These are phyloP conservation scores for Rosa chinensis DNA, from an alignment of 306 rosid species.

Conservation along the genomic window DNA sequence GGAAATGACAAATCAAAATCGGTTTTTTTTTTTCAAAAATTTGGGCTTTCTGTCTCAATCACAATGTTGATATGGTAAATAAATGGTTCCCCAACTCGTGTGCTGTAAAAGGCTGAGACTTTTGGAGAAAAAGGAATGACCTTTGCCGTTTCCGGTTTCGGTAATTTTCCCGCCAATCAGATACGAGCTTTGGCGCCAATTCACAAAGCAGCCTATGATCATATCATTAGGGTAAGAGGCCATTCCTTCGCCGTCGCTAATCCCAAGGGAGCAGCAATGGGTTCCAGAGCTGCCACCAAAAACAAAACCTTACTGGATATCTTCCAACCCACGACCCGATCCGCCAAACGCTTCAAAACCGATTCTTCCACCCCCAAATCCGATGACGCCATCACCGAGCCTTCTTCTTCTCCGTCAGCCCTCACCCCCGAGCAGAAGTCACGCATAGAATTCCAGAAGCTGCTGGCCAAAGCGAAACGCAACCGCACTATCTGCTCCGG, in stretches of 20 bases:
- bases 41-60: neutral
- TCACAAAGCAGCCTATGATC: neutral
- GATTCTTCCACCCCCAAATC: neutral
- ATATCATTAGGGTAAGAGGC: neutral
- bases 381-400: neutral
- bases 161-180: slow-evolving; percentile 11
- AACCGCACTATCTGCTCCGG: slow-evolving; percentile 62
- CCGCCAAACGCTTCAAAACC: slow-evolving; percentile 24
- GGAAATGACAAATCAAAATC: too few relatives aligned
- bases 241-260: neutral
- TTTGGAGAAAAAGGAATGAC: neutral
- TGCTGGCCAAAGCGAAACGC: slow-evolving; percentile 61
- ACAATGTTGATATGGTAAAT: neutral
- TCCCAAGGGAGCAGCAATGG: slow-evolving; percentile 21
- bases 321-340: slow-evolving; percentile 33
- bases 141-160: neutral
- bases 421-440: slow-evolving; percentile 44
- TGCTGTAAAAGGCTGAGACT: neutral
- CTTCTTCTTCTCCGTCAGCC: neutral
- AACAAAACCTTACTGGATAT: slow-evolving; percentile 54
- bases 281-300: slow-evolving; percentile 28
- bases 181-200: slow-evolving; percentile 3
- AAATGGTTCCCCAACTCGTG: neutral
- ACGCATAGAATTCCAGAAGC: slow-evolving; percentile 61
- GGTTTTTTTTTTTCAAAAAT: too few relatives aligned